Evolutionary conservation across 2,329 filamentous ascomycete genomes (phyloP), one percentile per base, ranked within the genome.

Genomic region (Aspergillus bombycis): DNA sequence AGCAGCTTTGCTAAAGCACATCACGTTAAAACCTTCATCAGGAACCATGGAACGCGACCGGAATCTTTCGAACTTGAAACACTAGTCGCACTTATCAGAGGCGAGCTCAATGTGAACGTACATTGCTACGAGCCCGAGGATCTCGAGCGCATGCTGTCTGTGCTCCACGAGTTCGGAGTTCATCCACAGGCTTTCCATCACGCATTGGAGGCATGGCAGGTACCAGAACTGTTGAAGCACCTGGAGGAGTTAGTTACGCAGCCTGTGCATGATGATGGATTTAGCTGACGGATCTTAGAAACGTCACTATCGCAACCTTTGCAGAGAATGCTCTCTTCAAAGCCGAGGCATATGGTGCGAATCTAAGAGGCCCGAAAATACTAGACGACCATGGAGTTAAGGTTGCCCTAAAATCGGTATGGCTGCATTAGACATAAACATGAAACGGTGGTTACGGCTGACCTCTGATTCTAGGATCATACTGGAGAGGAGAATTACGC

Each of bases 241-340:
- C 28, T 55, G 1, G 58, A 60, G 10, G 41, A 43, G 41, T 43
- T 6, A 21, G 41, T 43, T n/a, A n/a, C 2, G 0, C 9, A 5
- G 41, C 8, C n/a, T 11, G n/a, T 4, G 2, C 16, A 43, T 21
- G 19, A n/a, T 11, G 10, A 43, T 43, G 10, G 11, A 11, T n/a
- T 6, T 21, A 2, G 36, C 36, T 32, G 50, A 50, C 21, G 2
- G 14, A 66, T 34, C 36, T 16, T 30, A 71, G 65, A 56, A n/a
- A 85, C 83, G 4, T 84, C 82, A 19, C 89, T 85, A n/a, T 78
- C n/a, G 69, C 69, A 10, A 69, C 90, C 4, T 91, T 91, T 68
- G 88, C 89, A 11, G 88, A 91, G 71, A 90, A 88, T 72, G 90
- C 90, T 86, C 89, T 86, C 74, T 91, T 91, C 82, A 91, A 91